Evolutionary conservation across 345 rosid genomes (phyloP), one percentile per base, ranked within the genome.

Genomic region (Rhizophora mangle): DNA sequence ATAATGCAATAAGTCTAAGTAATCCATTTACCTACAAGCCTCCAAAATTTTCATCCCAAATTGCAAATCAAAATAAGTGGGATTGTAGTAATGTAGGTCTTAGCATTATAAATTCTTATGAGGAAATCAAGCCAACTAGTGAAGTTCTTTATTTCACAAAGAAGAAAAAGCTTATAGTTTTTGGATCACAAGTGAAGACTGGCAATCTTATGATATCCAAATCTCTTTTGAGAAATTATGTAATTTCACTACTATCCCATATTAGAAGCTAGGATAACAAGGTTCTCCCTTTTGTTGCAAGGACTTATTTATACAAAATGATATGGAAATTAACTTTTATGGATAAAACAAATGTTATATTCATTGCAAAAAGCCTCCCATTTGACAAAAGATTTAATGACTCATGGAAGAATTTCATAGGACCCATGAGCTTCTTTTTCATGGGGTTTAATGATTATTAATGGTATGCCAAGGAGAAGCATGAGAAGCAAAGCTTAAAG

Each of bases 31-130:
- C 81, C 58, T 74, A 67, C 56, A 85, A 60, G 74, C 77, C 86
- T 62, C 81, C 82, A 0, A 79, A 66, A 63, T 73, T 79, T 22
- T 60, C 82, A 3, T 65, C 78, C 39, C 69, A 37, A 20, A 68
- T 37, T 68, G 63, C 76, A 60, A 67, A 57, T 21, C 77, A 78
- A 5, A 85, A 68, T 79, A 76, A 61, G 72, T 85, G 83, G 90
- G 68, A 72, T 71, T 71, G 64, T 66, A 67, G 81, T 72, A 78
- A 84, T 80, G 85, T 84, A 22, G 93, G 93, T 19, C 88, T 88
- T 43, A 80, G 87, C 62, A 72, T 88, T 63, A 61, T 88, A 62
- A 83, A 81, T 70, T 57, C 82, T 81, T 67, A 80, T 7, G 72
- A 70, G 26, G 86, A 68, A 64, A 55, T 57, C 26, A 67, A 73